Percentiles rank a stretch among this genome's conserved stretches.
phyloP scores from a whole-genome alignment of 306 rosid species.

The Sesbania bispinosa region DNA sequence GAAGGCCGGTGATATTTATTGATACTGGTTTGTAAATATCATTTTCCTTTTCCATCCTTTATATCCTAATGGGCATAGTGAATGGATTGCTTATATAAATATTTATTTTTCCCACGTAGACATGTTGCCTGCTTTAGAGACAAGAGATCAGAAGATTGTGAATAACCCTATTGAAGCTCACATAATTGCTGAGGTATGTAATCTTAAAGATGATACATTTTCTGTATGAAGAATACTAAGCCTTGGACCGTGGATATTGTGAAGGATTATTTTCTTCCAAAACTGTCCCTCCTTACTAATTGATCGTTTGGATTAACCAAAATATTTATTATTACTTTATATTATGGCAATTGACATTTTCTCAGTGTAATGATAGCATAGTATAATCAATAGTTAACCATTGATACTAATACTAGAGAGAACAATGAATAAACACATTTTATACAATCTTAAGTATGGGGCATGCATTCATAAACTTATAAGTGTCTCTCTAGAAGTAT shows the following conservation, averaged over 20 bases:
- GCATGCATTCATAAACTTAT: background rate
- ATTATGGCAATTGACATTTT: background rate
- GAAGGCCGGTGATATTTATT: conserved; percentile 79
- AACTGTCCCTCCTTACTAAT: background rate
- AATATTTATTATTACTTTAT: background rate
- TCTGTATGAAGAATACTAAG: background rate
- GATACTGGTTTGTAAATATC: conserved; percentile 61
- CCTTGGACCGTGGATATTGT: conserved; percentile 3
- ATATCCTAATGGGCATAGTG: background rate
- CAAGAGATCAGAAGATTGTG: conserved; percentile 59
- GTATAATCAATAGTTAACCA: background rate
- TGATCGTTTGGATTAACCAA: background rate
- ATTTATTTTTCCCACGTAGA: conserved; percentile 41
- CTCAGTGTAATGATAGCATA: background rate
- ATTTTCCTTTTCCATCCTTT: conserved; percentile 18
- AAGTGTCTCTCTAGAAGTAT: background rate
- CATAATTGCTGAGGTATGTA: conserved; percentile 66
- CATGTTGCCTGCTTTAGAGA: conserved; percentile 77
- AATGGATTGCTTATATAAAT: conserved; percentile 15
- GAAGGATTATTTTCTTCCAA: background rate
- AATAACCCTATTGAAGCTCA: conserved; percentile 84
- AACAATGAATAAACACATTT: background rate
- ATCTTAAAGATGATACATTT: background rate
- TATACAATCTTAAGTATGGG: background rate
- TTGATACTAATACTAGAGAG: background rate